Evolutionary conservation across 2,329 filamentous ascomycete species (phyloP).

Genomic region (Verticillium zaregamsianum): DNA sequence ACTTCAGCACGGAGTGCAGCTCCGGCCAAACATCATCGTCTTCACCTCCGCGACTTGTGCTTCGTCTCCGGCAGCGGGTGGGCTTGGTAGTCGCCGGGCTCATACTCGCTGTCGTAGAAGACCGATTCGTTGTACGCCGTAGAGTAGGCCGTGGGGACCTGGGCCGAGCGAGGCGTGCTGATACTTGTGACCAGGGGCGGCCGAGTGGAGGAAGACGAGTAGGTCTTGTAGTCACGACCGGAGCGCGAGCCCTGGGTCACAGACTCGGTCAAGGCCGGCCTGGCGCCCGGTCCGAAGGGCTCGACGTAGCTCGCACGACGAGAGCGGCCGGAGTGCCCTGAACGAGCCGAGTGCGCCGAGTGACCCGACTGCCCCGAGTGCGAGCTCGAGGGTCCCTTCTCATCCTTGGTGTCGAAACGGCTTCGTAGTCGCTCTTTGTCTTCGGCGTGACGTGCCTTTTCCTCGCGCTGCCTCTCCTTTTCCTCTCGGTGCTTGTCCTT

Average conservation of each 20-base stretch:
- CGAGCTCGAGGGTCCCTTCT: conserved; percentile 18
- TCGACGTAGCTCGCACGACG: conserved; percentile 25
- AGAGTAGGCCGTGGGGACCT: neutral
- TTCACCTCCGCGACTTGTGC: neutral
- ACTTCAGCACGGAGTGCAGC: neutral
- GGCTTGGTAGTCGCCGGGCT: neutral
- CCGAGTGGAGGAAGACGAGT: neutral
- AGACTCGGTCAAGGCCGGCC: neutral
- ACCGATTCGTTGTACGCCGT: neutral
- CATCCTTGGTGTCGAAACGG: conserved; percentile 27
- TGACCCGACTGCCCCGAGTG: conserved; percentile 7
- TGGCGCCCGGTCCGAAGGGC: conserved; percentile 6
- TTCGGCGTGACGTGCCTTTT: conserved; percentile 21
- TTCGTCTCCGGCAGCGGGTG: neutral
- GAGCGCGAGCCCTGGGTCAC: neutral
- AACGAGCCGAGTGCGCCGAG: conserved; percentile 1
- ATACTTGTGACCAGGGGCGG: neutral
- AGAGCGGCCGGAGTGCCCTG: conserved; percentile 9
- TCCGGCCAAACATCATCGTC: neutral
- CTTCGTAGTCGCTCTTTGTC: conserved; percentile 31
- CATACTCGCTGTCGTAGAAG: neutral
- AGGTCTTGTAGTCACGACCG: neutral
- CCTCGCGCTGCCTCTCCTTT: conserved; percentile 17
- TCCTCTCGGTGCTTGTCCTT: conserved; percentile 15
- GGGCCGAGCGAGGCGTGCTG: neutral